Base-by-base conservation (phyloP, 2,329 filamentous ascomycete species). In the Fusarium lateritium region DNA sequence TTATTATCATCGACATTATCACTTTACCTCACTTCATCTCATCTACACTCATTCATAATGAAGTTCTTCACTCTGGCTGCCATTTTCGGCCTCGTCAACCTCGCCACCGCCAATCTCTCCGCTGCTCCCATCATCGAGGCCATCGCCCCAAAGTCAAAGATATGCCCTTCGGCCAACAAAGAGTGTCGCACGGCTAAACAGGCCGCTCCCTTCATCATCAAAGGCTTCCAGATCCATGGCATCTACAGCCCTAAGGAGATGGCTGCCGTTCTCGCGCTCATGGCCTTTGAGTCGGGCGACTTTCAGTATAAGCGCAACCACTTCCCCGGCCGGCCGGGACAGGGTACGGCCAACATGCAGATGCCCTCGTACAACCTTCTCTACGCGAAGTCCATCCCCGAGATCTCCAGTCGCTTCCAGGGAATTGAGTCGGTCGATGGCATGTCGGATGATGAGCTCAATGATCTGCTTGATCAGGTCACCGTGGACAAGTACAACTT, bases 271-370 rank as follows among this genome's bases (percentile, higher is more conserved):
- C 75, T 96, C 43, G 84, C 89, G 14, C 83, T 94, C 74, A 91
- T 93, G 81, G 87, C 90, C 13, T 90, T 89, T 75, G 94, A 97
- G 81, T 89, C 87, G 3, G 88, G 59, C 22, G 84, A 90, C 66
- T 92, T 94, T 80, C 84, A 86, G 73, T 94, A 88, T 85, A 92
- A 91, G 79, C 85, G 84, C 77, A 93, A 94, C 79, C 82, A 89
- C 72, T 69, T 54, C 34, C 80, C 82, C 67, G 86, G 84, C n/a
- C 75, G 80, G 0, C 84, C 90, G 0, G 92, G 92, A 10, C 91
- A 94, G 77, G 92, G 92, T 24, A 94, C 92, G 3, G 81, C 81
- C 65, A 87, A 87, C 76, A 85, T 87, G 84, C 85, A 87, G 74
- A 79, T 79, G 78, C 66, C 78, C 34, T 42, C 56, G 3, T 85